Evolutionary conservation across 352 stramenopile species (phyloP), one percentile per base, ranked within the genome.

Genomic region (Phytophthora meadii): DNA sequence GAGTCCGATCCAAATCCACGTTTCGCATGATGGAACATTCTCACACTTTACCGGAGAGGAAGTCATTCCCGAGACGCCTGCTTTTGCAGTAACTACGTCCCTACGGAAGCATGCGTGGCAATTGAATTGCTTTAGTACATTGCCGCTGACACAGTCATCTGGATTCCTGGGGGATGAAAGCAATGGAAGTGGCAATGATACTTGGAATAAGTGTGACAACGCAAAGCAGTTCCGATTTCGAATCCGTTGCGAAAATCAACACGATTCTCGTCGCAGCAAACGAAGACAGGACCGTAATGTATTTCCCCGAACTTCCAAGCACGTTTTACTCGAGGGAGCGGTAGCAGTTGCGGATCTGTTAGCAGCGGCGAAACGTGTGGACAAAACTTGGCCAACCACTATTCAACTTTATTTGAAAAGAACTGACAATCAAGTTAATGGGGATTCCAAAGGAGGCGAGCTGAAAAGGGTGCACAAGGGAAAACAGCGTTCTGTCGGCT

Each of bases 81-180:
- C 76, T 10, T 87, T 87, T 56, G 65, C 70, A 11, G 72, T 89
- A 28, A 76, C 70, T 9, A 84, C 77, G 4, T 85, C 80, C 14
- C 47, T 89, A 9, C 73, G 76, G 24, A 89, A 84, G 46, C 70
- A 64, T 1, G 62, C 76, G 3, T 81, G 68, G 55, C 73, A 69
- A 14, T 70, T 78, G 5, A 72, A 74, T 17, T 87, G 76, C 46
- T 74, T 73, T 0, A 72, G 78, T 60, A 70, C 64, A 10, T 58
- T 82, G 9, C 51, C 68, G 5, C 40, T 69, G 28, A 54, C 32
- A 7, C 54, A 40, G 17, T 37, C 25, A 68, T 17, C 15, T 42
- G 34, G 39, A n/a, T 1, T 22, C 28, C 11, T 32, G 7, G 52
- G 14, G 11, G 10, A 5, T 39, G 12, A 32, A 14, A 36, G n/a